A percentile compares a stretch with the other conserved stretches of the same genome.
Evolutionary conservation across 2,329 filamentous ascomycete genomes (phyloP).

Genomic region (Colletotrichum sp.): DNA sequence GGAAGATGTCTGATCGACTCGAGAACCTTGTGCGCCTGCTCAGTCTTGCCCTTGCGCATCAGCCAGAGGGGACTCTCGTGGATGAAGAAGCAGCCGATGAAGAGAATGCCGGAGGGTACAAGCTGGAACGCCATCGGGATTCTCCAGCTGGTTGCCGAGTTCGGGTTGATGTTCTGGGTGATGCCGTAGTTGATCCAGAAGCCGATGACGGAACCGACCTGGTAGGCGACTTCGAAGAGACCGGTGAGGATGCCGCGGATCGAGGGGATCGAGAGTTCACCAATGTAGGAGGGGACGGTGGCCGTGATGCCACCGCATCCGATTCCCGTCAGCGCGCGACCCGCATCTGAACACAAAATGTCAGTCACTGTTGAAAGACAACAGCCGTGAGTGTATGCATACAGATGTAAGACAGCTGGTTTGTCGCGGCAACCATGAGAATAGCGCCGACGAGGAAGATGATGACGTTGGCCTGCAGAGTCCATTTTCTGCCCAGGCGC

Average conservation of each 20-base stretch:
- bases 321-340: conserved; percentile 62
- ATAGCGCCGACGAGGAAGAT: conserved; percentile 50
- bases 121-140: conserved; percentile 55
- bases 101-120: conserved; percentile 46
- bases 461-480: conserved; percentile 48
- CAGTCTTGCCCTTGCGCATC: conserved; percentile 21
- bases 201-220: conserved; percentile 56
- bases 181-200: conserved; percentile 57
- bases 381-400: accelerated
- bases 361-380: background rate
- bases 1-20: conserved; percentile 49
- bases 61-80: conserved; percentile 26
- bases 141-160: conserved; percentile 44
- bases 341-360: conserved; percentile 32
- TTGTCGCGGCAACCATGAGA: conserved; percentile 44
- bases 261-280: conserved; percentile 64
- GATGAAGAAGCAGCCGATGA: conserved; percentile 49
- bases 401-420: conserved; percentile 48
- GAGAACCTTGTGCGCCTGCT: conserved; percentile 37
- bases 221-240: conserved; percentile 58
- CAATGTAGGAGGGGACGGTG: conserved; percentile 67
- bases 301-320: conserved; percentile 63
- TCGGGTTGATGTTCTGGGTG: conserved; percentile 40
- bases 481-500: conserved; percentile 53
- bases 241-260: conserved; percentile 64